These are phyloP conservation scores for Nicotiana tabacum DNA, from an alignment of 257 asterid species.

Conservation along the genomic window DNA sequence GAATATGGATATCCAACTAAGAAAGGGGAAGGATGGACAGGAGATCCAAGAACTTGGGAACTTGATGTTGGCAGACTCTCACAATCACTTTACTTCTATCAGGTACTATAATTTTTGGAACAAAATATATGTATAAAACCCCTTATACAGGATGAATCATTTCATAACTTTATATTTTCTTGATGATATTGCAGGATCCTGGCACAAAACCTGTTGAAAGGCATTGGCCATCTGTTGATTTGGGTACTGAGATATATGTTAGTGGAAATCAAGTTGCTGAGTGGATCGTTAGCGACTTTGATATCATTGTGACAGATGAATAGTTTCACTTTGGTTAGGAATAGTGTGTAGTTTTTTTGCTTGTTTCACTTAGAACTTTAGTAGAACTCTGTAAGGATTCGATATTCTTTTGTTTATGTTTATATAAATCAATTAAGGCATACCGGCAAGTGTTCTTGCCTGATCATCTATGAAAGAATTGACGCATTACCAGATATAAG, in stretches of 20 bases:
- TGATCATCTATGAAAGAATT: background rate
- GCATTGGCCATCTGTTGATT: constrained; percentile 59
- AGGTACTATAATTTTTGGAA: constrained; percentile 20
- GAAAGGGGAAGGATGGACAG: constrained; percentile 82
- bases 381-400: background rate
- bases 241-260: constrained; percentile 65
- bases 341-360: background rate
- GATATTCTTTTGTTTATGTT: background rate
- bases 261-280: constrained; percentile 61
- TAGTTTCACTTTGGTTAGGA: background rate
- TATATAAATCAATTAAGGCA: background rate
- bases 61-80: constrained; percentile 65
- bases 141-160: background rate
- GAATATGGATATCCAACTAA: constrained; percentile 65
- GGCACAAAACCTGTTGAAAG: constrained; percentile 56
- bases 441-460: background rate
- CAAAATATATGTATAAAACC: background rate
- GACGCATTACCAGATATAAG: background rate
- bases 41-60: constrained; percentile 65
- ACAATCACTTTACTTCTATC: constrained; percentile 53
- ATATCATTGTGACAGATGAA: constrained; percentile 38
- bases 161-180: background rate
- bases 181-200: constrained; percentile 55
- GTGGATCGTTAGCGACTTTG: constrained; percentile 70
- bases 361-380: background rate